Evolutionary conservation across 169 alveolate genomes (phyloP).

Genomic region (Plasmodium adleri): DNA sequence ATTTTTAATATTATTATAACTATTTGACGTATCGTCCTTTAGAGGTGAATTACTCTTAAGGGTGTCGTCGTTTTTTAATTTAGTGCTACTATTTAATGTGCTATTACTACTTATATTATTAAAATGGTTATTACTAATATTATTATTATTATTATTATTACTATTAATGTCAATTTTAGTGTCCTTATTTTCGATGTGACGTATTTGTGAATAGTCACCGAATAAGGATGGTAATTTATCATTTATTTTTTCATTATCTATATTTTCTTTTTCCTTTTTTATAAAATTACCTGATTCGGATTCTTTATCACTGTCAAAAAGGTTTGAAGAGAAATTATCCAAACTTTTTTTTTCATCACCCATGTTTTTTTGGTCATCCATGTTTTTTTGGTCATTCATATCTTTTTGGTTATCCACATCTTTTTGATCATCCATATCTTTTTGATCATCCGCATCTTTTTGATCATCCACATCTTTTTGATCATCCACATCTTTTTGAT

Average conservation of each 20-base stretch:
- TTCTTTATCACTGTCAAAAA: constrained; percentile 30
- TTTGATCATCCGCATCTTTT: background rate
- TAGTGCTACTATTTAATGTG: background rate
- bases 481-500: background rate
- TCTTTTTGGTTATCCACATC: too few species aligned
- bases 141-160: constrained; percentile 4
- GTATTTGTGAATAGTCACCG: too few species aligned
- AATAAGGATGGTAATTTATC: too few species aligned
- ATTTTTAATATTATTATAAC: constrained; percentile 1
- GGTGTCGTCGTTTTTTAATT: too few species aligned
- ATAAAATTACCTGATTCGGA: constrained; percentile 74
- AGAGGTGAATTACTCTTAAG: too few species aligned
- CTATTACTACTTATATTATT: background rate
- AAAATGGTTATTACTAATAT: background rate
- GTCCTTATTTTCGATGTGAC: background rate
- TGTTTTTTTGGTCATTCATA: too few species aligned
- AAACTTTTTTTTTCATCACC: too few species aligned
- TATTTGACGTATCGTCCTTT: too few species aligned
- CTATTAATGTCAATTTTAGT: background rate
- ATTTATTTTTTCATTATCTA: too few species aligned
- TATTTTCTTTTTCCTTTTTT: constrained; percentile 12
- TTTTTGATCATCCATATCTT: background rate
- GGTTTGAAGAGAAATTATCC: constrained; percentile 13
- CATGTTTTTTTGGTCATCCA: too few species aligned
- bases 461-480: constrained; percentile 1